phyloP scores from a whole-genome alignment of 2,329 filamentous ascomycete species.

The Graphilbum sp. region DNA sequence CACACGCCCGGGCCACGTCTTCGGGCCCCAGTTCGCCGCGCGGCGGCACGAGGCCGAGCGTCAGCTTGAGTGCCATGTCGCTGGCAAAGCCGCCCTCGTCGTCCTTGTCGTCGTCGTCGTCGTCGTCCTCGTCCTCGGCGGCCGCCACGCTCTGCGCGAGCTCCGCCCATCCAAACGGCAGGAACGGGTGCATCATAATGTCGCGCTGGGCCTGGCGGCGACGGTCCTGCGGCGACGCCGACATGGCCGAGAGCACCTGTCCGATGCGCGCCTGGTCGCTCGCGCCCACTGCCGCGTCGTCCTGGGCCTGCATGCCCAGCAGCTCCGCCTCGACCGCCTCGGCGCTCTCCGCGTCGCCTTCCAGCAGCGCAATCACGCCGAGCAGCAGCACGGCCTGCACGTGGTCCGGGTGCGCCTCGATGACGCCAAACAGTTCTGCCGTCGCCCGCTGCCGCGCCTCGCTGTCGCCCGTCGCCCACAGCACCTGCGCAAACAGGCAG shows the following conservation, averaged over 20 bases:
- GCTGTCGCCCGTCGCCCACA: conserved; percentile 77
- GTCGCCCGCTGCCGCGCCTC: conserved; percentile 61
- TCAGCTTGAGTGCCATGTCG: conserved; percentile 71
- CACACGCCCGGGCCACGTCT: conserved; percentile 57
- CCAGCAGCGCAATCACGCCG: conserved; percentile 68
- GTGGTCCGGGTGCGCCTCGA: conserved; percentile 59
- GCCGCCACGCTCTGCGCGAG: conserved; percentile 33
- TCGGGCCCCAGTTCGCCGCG: conserved; percentile 48
- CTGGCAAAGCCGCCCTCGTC: conserved; percentile 36
- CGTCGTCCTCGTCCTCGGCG: conserved; percentile 21
- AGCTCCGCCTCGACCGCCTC: conserved; percentile 71
- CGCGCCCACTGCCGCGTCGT: conserved; percentile 32
- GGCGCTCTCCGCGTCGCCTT: conserved; percentile 61
- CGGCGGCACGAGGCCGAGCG: conserved; percentile 57
- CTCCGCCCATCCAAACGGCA: conserved; percentile 67
- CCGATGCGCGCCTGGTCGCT: conserved; percentile 54
- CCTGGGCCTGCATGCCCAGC: conserved; percentile 50
- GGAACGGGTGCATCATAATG: conserved; percentile 64
- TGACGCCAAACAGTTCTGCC: conserved; percentile 62
- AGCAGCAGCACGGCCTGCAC: conserved; percentile 67
- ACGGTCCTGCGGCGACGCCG: conserved; percentile 27
- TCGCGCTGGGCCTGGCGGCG: conserved; percentile 51
- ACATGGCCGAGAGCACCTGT: conserved; percentile 60
- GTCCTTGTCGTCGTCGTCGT: conserved; percentile 16
- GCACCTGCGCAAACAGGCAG: conserved; percentile 74